Base-by-base conservation (phyloP, 805 yeast species). In the Brettanomyces bruxellensis region DNA sequence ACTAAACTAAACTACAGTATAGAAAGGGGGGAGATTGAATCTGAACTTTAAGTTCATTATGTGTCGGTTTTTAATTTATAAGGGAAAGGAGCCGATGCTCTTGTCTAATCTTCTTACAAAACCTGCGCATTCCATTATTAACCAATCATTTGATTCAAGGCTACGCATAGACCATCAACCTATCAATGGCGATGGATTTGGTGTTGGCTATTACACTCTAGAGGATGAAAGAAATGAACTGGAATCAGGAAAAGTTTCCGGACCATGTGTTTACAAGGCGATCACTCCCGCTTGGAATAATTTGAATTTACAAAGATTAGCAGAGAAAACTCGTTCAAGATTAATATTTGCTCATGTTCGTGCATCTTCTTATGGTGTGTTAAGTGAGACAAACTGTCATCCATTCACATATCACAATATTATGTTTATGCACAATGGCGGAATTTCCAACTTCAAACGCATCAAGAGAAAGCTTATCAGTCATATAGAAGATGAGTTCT, bases 251-350 rank as follows among this genome's bases (percentile, higher is more conserved):
- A 47, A 48, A 22, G 37, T 40, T 30, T 52, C 60, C 9, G 77
- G 79, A 2, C 98, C 99, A 25, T 93, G 98, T 64, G 75, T 89
- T 3, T 93, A 86, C 69, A 82, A 88, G 55, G 98, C 98, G 11
- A 93, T 90, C 42, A 93, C 99, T 0, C 99, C 99, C 0, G 95
- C 96, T 1, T 93, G 99, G 99, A 93, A 93, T 67, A 93, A 93
- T 64, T 79, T 86, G 58, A 93, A 93, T 58, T 68, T 93, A 47
- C 91, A 87, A 49, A 78, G 89, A 35, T 68, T 93, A 30, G 86
- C 96, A 0, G 87, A 81, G 57, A 88, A 91, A 69, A 93, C 99
- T 3, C 80, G 85, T 59, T 83, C 95, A 1, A 72, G 74, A 44
- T 67, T 90, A 43, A 87, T 91, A 2, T 93, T 93, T 69, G 99